phyloP scores from a whole-genome alignment of 805 yeast species.

The Hanseniaspora valbyensis region DNA sequence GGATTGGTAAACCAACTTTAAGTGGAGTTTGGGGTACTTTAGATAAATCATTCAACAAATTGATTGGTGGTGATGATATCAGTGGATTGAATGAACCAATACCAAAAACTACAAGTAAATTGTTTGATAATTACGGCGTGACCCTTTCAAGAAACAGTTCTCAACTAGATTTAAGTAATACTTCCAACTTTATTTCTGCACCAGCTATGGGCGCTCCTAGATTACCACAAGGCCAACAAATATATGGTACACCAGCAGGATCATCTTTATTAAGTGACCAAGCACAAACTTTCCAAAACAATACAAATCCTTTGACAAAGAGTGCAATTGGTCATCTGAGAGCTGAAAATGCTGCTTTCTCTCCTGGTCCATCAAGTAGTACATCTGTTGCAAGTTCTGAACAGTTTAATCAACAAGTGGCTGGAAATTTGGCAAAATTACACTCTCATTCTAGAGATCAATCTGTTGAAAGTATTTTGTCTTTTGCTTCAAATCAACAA shows the following conservation, averaged over 20 bases:
- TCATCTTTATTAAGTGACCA: neutral
- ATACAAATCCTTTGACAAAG: conserved; percentile 7
- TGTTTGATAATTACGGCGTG: conserved; percentile 64
- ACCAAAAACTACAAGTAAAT: conserved; percentile 32
- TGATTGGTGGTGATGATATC: conserved; percentile 77
- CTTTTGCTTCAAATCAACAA: conserved; percentile 8
- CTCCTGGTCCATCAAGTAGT: conserved; percentile 12
- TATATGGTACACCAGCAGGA: neutral
- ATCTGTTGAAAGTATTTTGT: conserved; percentile 13
- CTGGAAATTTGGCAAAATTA: conserved; percentile 8
- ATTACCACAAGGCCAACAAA: neutral
- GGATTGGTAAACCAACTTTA: conserved; percentile 70
- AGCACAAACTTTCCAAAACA: neutral
- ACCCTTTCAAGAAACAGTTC: conserved; percentile 49
- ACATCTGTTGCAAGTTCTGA: conserved; percentile 15
- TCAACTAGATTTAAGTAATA: conserved; percentile 27
- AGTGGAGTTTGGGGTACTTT: conserved; percentile 83
- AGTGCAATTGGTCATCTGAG: conserved; percentile 9
- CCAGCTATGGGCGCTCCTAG: neutral
- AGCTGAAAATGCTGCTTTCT: neutral
- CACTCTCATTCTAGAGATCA: conserved; percentile 14
- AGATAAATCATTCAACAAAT: conserved; percentile 65
- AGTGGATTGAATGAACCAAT: conserved; percentile 30
- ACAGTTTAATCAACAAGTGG: conserved; percentile 14
- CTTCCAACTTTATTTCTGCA: neutral